These are phyloP conservation scores for Achlya hypogyna DNA, from an alignment of 352 stramenopile genomes.

Conservation along the genomic window DNA sequence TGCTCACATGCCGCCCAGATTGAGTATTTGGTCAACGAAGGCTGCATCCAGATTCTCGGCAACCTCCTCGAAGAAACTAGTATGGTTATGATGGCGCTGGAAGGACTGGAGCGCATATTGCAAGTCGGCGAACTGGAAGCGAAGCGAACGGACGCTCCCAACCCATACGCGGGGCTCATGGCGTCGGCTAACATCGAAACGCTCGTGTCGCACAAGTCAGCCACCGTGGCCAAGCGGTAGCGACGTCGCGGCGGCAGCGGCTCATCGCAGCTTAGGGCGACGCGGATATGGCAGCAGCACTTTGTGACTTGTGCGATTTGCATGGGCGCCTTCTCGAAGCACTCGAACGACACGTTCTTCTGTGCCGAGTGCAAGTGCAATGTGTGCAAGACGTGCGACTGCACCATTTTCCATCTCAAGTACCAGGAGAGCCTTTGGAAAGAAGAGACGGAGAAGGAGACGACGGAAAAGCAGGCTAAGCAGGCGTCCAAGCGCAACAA, in stretches of 20 bases:
- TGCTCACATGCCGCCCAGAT: slow-evolving; percentile 38
- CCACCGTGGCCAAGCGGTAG: slow-evolving; percentile 88
- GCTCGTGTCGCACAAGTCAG: slow-evolving; percentile 90
- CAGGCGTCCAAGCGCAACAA: slow-evolving; percentile 80
- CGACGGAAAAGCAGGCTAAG: slow-evolving; percentile 82
- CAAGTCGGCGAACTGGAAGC: slow-evolving; percentile 89
- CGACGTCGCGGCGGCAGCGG: neutral
- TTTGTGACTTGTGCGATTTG: slow-evolving; percentile 98
- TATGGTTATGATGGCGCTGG: slow-evolving; percentile 99
- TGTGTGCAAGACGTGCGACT: slow-evolving; percentile 96
- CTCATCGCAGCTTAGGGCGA: slow-evolving; percentile 31
- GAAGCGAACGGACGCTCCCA: slow-evolving; percentile 72
- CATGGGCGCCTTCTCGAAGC: slow-evolving; percentile 90
- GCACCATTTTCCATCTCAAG: slow-evolving; percentile 95
- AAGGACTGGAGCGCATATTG: slow-evolving; percentile 95
- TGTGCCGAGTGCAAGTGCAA: slow-evolving; percentile 98
- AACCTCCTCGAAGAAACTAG: slow-evolving; percentile 92
- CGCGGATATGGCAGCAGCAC: slow-evolving; percentile 96
- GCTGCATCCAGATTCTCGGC: slow-evolving; percentile 79
- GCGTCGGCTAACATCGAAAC: slow-evolving; percentile 88
- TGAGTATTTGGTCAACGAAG: slow-evolving; percentile 81
- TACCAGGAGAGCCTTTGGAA: slow-evolving; percentile 95
- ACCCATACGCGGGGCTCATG: slow-evolving; percentile 86
- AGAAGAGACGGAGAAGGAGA: slow-evolving; percentile 89
- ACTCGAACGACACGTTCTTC: slow-evolving; percentile 92